phyloP scores from a whole-genome alignment of 495 filamentous ascomycete species.

The Cercophora samala region DNA sequence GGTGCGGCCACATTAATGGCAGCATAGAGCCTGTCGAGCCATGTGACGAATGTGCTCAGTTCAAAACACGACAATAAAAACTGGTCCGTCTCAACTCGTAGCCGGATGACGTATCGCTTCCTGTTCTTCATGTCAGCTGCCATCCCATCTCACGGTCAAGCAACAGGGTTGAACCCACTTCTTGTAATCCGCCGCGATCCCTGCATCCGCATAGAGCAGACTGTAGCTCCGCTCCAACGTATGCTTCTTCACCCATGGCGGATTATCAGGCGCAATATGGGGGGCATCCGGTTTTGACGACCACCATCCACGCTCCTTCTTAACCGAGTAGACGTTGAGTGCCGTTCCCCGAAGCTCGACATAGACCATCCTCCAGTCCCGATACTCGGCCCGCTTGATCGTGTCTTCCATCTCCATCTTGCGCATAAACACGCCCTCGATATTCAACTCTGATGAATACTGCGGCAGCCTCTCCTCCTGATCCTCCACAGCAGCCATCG shows the following conservation, averaged over 20 bases:
- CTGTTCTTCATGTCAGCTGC: slow-evolving; percentile 30
- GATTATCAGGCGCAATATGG: slow-evolving; percentile 40
- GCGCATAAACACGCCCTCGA: slow-evolving; percentile 51
- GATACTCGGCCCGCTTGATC: slow-evolving; percentile 49
- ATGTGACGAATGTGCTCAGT: slow-evolving; percentile 52
- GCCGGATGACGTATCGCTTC: slow-evolving; percentile 56
- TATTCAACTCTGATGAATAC: slow-evolving; percentile 54
- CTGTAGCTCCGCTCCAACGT: slow-evolving; percentile 54
- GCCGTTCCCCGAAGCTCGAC: slow-evolving; percentile 59
- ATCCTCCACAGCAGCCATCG: slow-evolving; percentile 1
- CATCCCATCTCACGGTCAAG: background rate
- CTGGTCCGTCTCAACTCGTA: slow-evolving; percentile 62
- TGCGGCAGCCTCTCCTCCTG: slow-evolving; percentile 44
- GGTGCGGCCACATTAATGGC: slow-evolving; percentile 61
- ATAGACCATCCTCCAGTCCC: slow-evolving; percentile 56
- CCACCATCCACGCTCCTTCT: slow-evolving; percentile 42
- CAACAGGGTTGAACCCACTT: slow-evolving; percentile 42
- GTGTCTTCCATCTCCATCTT: slow-evolving; percentile 59
- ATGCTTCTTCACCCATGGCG: slow-evolving; percentile 43
- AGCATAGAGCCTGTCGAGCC: slow-evolving; percentile 64
- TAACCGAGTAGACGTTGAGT: slow-evolving; percentile 54
- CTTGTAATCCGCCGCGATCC: slow-evolving; percentile 60
- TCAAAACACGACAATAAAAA: slow-evolving; percentile 56
- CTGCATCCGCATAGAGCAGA: slow-evolving; percentile 63
- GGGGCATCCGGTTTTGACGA: slow-evolving; percentile 28